Evolutionary conservation across 1,139 yeast species (phyloP).

Genomic region (Diutina sp.): DNA sequence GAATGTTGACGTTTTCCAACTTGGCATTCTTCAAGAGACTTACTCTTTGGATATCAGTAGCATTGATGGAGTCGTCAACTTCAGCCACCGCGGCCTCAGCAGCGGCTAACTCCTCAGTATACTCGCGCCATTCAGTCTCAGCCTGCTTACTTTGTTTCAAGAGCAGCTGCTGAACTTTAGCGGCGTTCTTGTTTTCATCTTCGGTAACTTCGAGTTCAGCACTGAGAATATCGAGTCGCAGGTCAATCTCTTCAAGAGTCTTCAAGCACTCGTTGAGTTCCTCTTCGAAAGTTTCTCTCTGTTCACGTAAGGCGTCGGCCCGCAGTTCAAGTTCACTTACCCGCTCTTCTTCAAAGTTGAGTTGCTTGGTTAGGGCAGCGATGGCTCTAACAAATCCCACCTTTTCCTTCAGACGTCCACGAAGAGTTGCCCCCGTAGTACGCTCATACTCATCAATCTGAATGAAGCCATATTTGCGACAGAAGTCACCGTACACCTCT

Average conservation of each 20-base stretch:
- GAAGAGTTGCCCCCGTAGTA: conserved; percentile 47
- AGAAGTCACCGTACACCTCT: conserved; percentile 40
- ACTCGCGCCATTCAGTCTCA: conserved; percentile 24
- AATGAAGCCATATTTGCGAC: conserved; percentile 36
- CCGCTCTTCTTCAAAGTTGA: conserved; percentile 52
- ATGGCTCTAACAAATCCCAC: conserved; percentile 49
- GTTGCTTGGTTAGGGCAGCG: conserved; percentile 46
- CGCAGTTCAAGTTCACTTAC: conserved; percentile 8
- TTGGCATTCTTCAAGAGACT: conserved; percentile 62
- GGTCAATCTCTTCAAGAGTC: conserved; percentile 26
- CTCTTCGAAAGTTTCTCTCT: background rate
- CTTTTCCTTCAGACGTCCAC: conserved; percentile 52
- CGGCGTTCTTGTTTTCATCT: conserved; percentile 34
- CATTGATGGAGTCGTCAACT: conserved; percentile 34
- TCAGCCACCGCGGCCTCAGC: conserved; percentile 14
- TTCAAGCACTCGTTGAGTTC: conserved; percentile 25
- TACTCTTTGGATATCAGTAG: conserved; percentile 43
- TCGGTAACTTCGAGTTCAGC: conserved; percentile 14
- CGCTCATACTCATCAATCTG: conserved; percentile 56
- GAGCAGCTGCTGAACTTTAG: conserved; percentile 7
- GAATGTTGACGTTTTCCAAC: conserved; percentile 56
- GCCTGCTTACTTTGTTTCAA: conserved; percentile 23
- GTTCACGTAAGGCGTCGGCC: background rate
- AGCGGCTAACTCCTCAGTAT: conserved; percentile 19
- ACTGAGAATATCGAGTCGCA: conserved; percentile 19